Percentiles rank a stretch among this genome's conserved stretches.
These are phyloP conservation scores for Fusarium equiseti DNA, from an alignment of 2,329 filamentous ascomycete genomes.

Conservation along the genomic window DNA sequence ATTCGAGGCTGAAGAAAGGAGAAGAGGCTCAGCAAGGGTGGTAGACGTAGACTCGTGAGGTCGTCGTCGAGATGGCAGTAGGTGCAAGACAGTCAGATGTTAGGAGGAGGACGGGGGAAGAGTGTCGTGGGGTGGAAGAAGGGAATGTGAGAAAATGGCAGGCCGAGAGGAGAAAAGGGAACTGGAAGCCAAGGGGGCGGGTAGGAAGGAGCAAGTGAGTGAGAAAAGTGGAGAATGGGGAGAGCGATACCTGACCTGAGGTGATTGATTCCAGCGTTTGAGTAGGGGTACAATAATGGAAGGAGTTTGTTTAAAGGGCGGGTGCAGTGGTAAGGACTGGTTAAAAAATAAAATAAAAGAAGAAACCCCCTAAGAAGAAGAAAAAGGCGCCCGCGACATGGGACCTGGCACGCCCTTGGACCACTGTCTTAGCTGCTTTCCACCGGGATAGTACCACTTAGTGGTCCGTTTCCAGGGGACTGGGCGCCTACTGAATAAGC, in stretches of 20 bases:
- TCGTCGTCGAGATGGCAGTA: conserved; percentile 34
- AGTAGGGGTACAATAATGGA: conserved; percentile 15
- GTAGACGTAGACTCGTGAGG: conserved; percentile 29
- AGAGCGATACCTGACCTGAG: conserved; percentile 33
- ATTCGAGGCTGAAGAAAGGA: conserved; percentile 11
- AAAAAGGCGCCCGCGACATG: conserved; percentile 5
- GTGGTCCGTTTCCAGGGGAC: conserved; percentile 19
- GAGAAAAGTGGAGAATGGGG: conserved; percentile 42
- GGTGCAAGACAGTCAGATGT: conserved; percentile 33
- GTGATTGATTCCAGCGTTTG: conserved; percentile 11
- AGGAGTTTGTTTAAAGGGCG: conserved; percentile 25
- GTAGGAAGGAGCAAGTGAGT: conserved; percentile 35
- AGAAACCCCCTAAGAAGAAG: not conserved
- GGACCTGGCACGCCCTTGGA: conserved; percentile 8
- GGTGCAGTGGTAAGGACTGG: not conserved
- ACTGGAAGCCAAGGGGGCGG: conserved; percentile 33
- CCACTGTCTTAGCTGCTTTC: not conserved
- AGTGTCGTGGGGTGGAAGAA: conserved; percentile 39
- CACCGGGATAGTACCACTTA: conserved; percentile 16
- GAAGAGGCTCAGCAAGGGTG: conserved; percentile 20
- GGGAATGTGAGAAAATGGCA: conserved; percentile 35
- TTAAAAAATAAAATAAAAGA: not conserved
- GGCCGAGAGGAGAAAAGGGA: conserved; percentile 35
- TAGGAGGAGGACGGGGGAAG: conserved; percentile 35
- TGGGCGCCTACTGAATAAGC: conserved; percentile 20